These are phyloP conservation scores for Cylindrotheca fusiformis DNA, from an alignment of 108 stramenopile species.

Conservation along the genomic window DNA sequence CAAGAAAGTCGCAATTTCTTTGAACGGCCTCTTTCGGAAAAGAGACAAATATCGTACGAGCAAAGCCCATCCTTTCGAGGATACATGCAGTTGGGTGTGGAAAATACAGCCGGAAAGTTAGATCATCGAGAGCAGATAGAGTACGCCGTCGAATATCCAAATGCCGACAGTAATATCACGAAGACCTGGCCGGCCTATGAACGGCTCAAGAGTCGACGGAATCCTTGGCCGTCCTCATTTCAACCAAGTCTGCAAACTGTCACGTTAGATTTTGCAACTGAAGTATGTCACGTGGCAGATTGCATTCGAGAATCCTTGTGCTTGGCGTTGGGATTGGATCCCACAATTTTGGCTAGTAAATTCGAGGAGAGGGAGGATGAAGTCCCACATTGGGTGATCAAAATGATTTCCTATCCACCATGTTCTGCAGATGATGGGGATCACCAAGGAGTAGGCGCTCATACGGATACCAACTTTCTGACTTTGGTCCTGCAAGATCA, in stretches of 20 bases:
- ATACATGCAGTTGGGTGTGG: constrained; percentile 68
- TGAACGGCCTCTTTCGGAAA: constrained; percentile 46
- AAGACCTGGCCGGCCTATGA: constrained; percentile 35
- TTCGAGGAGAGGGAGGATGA: constrained; percentile 26
- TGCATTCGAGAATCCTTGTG: constrained; percentile 54
- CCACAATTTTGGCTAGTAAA: constrained; percentile 10
- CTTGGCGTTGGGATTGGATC: constrained; percentile 46
- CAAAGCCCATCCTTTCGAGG: constrained; percentile 49
- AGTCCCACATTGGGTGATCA: constrained; percentile 59
- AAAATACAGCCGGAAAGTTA: constrained; percentile 67
- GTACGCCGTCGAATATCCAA: constrained; percentile 51
- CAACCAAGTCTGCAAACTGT: constrained; percentile 42
- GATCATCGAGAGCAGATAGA: constrained; percentile 73
- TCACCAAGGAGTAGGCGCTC: constrained; percentile 59
- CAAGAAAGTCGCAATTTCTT: constrained; percentile 52
- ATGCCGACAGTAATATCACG: constrained; percentile 1
- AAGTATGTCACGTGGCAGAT: constrained; percentile 42
- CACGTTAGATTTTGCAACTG: constrained; percentile 32
- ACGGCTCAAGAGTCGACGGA: constrained; percentile 36
- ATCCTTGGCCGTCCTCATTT: constrained; percentile 56
- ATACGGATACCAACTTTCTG: constrained; percentile 67
- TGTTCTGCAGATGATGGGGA: background rate
- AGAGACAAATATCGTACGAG: constrained; percentile 55
- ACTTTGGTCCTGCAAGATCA: constrained; percentile 59
- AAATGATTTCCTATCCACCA: constrained; percentile 63